Evolutionary conservation across 1,139 yeast species (phyloP).

Genomic region (Blastobotrys serpentis): DNA sequence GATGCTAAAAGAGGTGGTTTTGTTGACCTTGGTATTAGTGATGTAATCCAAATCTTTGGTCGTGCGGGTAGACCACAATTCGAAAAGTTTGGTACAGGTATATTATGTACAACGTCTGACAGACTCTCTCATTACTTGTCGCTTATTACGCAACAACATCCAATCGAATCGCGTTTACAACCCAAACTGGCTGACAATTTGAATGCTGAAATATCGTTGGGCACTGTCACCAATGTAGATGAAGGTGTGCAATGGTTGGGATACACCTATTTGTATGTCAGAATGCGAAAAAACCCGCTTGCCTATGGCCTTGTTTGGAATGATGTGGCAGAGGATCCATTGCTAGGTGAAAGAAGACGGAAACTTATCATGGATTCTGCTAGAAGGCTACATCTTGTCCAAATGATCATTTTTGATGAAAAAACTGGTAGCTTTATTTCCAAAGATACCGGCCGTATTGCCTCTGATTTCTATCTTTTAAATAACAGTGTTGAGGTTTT

Average conservation of each 20-base stretch:
- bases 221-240: slow-evolving; percentile 90
- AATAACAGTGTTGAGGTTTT: slow-evolving; percentile 87
- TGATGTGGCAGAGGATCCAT: slow-evolving; percentile 80
- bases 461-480: slow-evolving; percentile 87
- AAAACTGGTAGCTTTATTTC: slow-evolving; percentile 74
- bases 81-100: slow-evolving; percentile 90
- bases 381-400: slow-evolving; percentile 72
- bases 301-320: slow-evolving; percentile 92
- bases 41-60: slow-evolving; percentile 96
- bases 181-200: slow-evolving; percentile 83
- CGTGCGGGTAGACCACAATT: slow-evolving; percentile 99
- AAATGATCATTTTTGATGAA: slow-evolving; percentile 93
- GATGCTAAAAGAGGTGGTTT: slow-evolving; percentile 95
- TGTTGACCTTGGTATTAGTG: slow-evolving; percentile 90
- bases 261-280: slow-evolving; percentile 87
- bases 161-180: slow-evolving; percentile 83
- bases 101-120: slow-evolving; percentile 80
- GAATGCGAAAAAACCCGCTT: slow-evolving; percentile 94
- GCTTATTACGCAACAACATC: slow-evolving; percentile 89
- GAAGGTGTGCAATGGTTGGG: slow-evolving; percentile 98
- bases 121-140: slow-evolving; percentile 82
- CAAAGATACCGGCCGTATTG: slow-evolving; percentile 90
- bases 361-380: slow-evolving; percentile 80
- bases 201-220: slow-evolving; percentile 93
- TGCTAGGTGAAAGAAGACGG: slow-evolving; percentile 68